Base-by-base conservation (phyloP, 352 stramenopile species). In the Phytophthora foliorum region DNA sequence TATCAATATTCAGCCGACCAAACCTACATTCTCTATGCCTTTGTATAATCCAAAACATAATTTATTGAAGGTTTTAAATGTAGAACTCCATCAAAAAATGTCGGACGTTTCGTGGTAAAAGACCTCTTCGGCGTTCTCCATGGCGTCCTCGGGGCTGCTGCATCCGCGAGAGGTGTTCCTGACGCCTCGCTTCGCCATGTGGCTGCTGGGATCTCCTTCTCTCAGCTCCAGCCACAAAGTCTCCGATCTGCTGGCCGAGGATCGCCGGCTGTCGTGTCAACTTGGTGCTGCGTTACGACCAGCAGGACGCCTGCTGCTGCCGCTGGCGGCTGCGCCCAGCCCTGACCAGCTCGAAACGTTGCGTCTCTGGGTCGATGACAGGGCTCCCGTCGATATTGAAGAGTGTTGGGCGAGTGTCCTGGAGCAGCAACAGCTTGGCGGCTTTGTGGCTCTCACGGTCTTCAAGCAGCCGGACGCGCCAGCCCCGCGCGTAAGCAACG, bases 131-230 rank as follows among this genome's bases (percentile, higher is more conserved):
- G 48, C 32, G 2, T 21, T 25, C 34, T 32, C 41, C 14, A 56
- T 58, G 53, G 21, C 32, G 6, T 34, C 24, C 8, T n/a, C 32
- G 6, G 36, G 44, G 16, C 42, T 69, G 16, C 45, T 69, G 5
- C 53, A 36, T 31, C 57, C 57, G 14, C 31, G 39, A 39, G 42
- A 65, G 41, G 29, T 58, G 41, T 69, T 81, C 36, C 17, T 75
- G 8, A 34, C 52, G 24, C n/a, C 52, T 34, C 69, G 69, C 59
- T 80, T 84, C 41, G 69, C 76, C 51, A 76, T 84, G 42, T 84
- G 76, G 73, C 36, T 67, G n/a, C 22, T 79, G 5, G 55, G 44
- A 24, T 48, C 58, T 44, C n/a, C 25, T 14, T 29, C n/a, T 49
- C 27, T 25, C 22, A 19, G 41, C 52, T 13, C 4, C 21, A 59